phyloP scores from a whole-genome alignment of 495 filamentous ascomycete genomes.

The Daldinia decipiens region DNA sequence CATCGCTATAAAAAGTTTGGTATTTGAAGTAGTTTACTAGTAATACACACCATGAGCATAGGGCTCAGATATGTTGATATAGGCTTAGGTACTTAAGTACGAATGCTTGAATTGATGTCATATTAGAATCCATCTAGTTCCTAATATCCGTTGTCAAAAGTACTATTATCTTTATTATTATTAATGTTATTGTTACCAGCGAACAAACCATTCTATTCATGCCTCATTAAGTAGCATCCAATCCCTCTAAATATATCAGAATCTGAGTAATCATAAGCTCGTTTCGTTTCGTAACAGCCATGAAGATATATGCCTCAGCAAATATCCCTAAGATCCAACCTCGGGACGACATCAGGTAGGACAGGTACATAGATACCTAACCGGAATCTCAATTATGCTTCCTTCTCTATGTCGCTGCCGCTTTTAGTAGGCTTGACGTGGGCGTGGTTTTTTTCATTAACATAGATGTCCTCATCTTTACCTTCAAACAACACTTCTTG shows the following conservation, averaged over 20 bases:
- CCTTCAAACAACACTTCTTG: slow-evolving; percentile 70
- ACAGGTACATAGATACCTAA: neutral
- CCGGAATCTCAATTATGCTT: slow-evolving; percentile 29
- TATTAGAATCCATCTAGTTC: neutral
- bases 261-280: slow-evolving; percentile 29
- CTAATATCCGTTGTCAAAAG: slow-evolving; percentile 11
- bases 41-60: neutral
- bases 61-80: neutral
- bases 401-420: slow-evolving; percentile 37
- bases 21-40: neutral
- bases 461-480: slow-evolving; percentile 67
- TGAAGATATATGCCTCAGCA: slow-evolving; percentile 10
- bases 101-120: neutral
- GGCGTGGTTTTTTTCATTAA: slow-evolving; percentile 41
- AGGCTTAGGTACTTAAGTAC: neutral
- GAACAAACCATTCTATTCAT: neutral
- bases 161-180: slow-evolving; percentile 14
- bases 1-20: neutral
- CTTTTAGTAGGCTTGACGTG: slow-evolving; percentile 37
- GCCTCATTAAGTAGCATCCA: neutral
- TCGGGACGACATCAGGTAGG: neutral
- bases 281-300: slow-evolving; percentile 26
- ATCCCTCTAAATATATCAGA: slow-evolving; percentile 1
- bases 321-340: slow-evolving; percentile 8
- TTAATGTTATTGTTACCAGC: slow-evolving; percentile 14